phyloP scores from a whole-genome alignment of 225 moss, liverwort and hornwort genomes.

The Marchantia paleacea region DNA sequence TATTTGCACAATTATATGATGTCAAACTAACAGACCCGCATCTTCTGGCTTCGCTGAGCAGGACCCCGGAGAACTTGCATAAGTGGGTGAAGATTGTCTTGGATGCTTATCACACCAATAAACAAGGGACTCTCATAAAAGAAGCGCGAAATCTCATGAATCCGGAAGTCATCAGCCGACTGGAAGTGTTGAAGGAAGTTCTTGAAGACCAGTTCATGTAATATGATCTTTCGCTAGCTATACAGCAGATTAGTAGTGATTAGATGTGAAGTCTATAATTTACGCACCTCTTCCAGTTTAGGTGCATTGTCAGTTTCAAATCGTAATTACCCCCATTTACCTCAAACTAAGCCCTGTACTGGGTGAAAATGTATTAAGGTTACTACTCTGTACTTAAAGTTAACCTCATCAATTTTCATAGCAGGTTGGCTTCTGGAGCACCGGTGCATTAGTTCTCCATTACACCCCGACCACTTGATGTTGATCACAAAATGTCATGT shows the following conservation, averaged over 20 bases:
- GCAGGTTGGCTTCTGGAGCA: neutral
- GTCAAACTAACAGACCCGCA: neutral
- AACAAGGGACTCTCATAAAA: slow-evolving; percentile 79
- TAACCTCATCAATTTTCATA: neutral
- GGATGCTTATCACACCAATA: slow-evolving; percentile 82
- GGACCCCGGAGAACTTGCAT: slow-evolving; percentile 69
- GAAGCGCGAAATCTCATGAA: slow-evolving; percentile 93
- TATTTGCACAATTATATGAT: neutral
- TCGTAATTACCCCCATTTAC: neutral
- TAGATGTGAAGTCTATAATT: neutral
- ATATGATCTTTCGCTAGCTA: neutral
- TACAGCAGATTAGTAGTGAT: neutral
- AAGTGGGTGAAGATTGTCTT: slow-evolving; percentile 75
- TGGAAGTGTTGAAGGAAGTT: slow-evolving; percentile 62
- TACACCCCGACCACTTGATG: neutral
- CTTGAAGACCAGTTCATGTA: slow-evolving; percentile 76
- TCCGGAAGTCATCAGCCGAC: slow-evolving; percentile 70
- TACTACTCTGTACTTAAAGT: neutral
- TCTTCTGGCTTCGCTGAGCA: slow-evolving; percentile 28
- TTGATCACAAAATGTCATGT: no score
- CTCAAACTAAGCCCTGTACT: neutral
- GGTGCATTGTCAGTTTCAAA: neutral
- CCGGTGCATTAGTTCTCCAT: neutral
- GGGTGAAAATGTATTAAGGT: slow-evolving; percentile 1
- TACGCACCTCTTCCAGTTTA: neutral